Evolutionary conservation across 108 stramenopile species (phyloP), one percentile per base, ranked within the genome.

Genomic region (Bacterosira constricta): DNA sequence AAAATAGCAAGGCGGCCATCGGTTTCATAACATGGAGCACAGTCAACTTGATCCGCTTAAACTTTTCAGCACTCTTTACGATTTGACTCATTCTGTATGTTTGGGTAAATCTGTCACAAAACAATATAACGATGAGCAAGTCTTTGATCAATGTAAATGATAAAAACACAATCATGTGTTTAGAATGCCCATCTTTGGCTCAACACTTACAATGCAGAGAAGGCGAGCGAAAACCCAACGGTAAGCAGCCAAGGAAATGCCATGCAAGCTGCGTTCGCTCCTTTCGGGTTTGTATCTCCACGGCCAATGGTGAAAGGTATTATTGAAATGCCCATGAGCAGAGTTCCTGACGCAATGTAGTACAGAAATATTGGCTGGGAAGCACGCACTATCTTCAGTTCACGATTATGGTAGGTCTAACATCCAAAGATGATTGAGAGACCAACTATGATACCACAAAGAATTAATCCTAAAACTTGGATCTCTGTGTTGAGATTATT

Each of bases 351-450:
- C 12, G 63, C 49, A 17, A 83, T 68, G 42, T 80, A 62, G 29
- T 79, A 49, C 13, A 85, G 59, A 50, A 87, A 76, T 20, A 83
- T 62, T 26, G 89, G 89, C 51, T 90, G 89, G 23, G 75, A 83
- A 3, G 84, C 82, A 52, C 54, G 62, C 44, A 90, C 80, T 4
- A 85, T 77, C 9, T 27, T 46, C 26, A 50, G 58, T 26, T 78
- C 75, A 25, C 79, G 60, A 15, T 75, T 55, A 38, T 61, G 39
- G 10, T 67, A 54, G 15, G 79, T 67, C 81, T 80, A 89, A 4
- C 75, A 4, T 12, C 70, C 71, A 31, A 79, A 75, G 1, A 46
- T 50, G 36, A 86, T 26, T 1, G 76, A 68, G 53, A 77, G 42
- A 10, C 68, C 51, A 0, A 53, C 10, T 10, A 69, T 66, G 25